These are phyloP conservation scores for Durio zibethinus DNA, from an alignment of 345 rosid genomes.

Conservation along the genomic window DNA sequence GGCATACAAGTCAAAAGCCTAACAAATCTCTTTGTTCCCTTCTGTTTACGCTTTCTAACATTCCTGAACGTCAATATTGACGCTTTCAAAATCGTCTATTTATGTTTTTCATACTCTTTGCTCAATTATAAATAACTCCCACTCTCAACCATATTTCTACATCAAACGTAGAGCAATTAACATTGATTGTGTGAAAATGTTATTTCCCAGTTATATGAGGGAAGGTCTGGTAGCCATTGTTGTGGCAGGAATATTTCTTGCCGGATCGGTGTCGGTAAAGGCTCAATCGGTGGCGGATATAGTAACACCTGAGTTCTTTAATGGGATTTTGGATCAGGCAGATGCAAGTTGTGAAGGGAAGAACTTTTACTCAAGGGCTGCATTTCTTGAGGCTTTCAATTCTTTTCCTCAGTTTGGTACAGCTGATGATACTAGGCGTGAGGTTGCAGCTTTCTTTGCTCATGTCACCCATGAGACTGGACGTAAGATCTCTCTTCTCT, in stretches of 20 bases:
- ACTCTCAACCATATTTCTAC: neutral
- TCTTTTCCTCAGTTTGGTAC: conserved; percentile 26
- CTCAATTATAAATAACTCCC: neutral
- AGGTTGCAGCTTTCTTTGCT: conserved; percentile 19
- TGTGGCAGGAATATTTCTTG: neutral
- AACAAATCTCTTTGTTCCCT: neutral
- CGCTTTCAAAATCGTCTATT: neutral
- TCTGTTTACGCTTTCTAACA: neutral
- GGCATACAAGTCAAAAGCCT: neutral
- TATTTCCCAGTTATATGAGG: neutral
- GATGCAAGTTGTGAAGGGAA: conserved; percentile 37
- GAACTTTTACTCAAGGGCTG: conserved; percentile 39
- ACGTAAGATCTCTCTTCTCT: conserved; percentile 1
- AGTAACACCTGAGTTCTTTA: conserved; percentile 43
- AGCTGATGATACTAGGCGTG: conserved; percentile 5
- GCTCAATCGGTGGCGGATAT: conserved; percentile 30
- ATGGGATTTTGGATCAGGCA: conserved; percentile 35
- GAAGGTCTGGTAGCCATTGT: neutral
- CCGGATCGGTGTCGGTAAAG: neutral
- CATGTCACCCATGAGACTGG: conserved; percentile 21
- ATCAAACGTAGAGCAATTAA: neutral
- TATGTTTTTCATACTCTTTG: neutral
- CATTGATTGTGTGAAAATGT: neutral
- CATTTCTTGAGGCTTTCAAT: conserved; percentile 30
- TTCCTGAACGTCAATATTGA: neutral